Evolutionary conservation across 257 asterid genomes (phyloP).

Genomic region (Leptodermis oblonga): DNA sequence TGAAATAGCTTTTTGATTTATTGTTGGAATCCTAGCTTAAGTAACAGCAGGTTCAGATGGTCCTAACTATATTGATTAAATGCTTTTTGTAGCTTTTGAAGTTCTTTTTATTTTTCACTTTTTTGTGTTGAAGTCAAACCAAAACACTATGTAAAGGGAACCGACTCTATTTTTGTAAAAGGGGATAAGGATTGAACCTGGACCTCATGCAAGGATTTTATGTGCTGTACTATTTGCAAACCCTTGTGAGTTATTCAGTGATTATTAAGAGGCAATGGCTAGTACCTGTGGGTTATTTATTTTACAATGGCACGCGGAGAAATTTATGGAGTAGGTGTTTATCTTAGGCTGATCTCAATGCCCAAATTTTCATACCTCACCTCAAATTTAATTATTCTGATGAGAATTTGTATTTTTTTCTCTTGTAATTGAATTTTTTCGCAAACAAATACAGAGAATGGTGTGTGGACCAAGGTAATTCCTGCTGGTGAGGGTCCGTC

Average conservation of each 20-base stretch:
- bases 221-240: not conserved
- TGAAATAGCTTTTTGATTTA: not conserved
- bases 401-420: not conserved
- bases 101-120: too few relatives aligned
- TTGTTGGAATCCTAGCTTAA: not conserved
- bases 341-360: slow-evolving; percentile 4
- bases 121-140: too few relatives aligned
- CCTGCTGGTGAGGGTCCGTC: slow-evolving; percentile 82
- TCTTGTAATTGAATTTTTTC: not conserved
- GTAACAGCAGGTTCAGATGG: not conserved
- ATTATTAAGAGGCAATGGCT: slow-evolving; percentile 1
- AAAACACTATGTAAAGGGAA: too few relatives aligned
- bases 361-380: not conserved
- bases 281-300: not conserved
- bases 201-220: not conserved
- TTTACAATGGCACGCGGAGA: not conserved
- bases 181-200: not conserved
- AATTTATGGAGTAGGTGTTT: not conserved
- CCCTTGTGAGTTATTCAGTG: not conserved
- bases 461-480: slow-evolving; percentile 67
- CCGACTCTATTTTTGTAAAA: too few relatives aligned
- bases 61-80: not conserved
- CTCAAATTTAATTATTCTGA: not conserved
- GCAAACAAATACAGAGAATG: slow-evolving; percentile 50
- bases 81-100: not conserved